Evolutionary conservation across 441 rosid genomes (phyloP).

Genomic region (Dalechampia spathulata): DNA sequence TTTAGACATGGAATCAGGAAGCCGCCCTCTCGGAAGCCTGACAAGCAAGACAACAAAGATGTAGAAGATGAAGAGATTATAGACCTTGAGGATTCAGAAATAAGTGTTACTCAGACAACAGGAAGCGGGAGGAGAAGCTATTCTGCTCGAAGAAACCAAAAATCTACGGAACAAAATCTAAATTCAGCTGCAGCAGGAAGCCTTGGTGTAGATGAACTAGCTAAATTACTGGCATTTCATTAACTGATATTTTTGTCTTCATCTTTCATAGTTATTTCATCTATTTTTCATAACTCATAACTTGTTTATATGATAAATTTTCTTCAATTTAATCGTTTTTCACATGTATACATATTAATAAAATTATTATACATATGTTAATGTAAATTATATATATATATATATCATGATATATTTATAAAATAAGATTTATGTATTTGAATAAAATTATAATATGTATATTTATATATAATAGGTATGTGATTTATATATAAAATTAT

Average conservation of each 20-base stretch:
- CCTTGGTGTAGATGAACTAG: constrained; percentile 71
- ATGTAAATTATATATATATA: too few relatives aligned
- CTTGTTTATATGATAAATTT: too few relatives aligned
- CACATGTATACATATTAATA: too few relatives aligned
- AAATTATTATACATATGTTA: too few relatives aligned
- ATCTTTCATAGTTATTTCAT: too few relatives aligned
- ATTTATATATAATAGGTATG: too few relatives aligned
- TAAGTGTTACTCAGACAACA: constrained; percentile 15
- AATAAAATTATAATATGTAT: too few relatives aligned
- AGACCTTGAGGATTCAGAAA: background rate
- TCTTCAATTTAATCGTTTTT: too few relatives aligned
- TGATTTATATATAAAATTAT: too few relatives aligned
- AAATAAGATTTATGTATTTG: too few relatives aligned
- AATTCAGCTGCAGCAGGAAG: constrained; percentile 44
- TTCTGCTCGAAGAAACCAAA: constrained; percentile 14
- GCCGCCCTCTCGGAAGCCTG: constrained; percentile 23
- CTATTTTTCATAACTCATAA: too few relatives aligned
- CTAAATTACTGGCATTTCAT: constrained; percentile 54
- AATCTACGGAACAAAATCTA: constrained; percentile 19
- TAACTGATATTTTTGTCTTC: background rate
- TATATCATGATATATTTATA: too few relatives aligned
- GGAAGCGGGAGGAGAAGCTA: constrained; percentile 18
- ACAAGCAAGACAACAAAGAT: constrained; percentile 30
- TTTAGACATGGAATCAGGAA: constrained; percentile 36
- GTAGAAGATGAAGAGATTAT: constrained; percentile 20